A percentile compares a stretch with the other conserved stretches of the same genome.
Conservation (phyloP, 2,329 filamentous ascomycete species). For the Paecilomyces dactylethromorphus region DNA sequence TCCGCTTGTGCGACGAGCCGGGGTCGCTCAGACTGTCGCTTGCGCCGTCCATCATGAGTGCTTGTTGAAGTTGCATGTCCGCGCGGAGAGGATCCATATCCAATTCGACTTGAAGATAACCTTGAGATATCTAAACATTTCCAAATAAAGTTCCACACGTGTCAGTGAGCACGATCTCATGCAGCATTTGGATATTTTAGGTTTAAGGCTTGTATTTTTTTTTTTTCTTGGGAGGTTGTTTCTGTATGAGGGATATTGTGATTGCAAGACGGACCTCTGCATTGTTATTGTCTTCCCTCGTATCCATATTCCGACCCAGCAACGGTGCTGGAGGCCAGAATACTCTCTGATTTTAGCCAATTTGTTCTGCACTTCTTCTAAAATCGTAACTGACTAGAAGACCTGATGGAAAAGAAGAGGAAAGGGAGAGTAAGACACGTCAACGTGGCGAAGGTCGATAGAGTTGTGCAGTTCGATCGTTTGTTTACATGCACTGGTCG, state of each 20-base stretch:
- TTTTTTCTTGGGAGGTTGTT: neutral
- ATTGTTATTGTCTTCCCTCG: neutral
- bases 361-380: neutral
- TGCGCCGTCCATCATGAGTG: conserved; percentile 11
- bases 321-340: neutral
- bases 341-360: neutral
- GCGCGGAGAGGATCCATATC: conserved; percentile 13
- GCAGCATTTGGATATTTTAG: neutral
- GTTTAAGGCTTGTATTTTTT: neutral
- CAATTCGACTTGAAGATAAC: conserved; percentile 9
- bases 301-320: neutral
- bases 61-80: conserved; percentile 16
- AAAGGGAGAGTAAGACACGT: neutral
- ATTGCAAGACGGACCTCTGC: neutral
- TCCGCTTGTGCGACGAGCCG: conserved; percentile 19
- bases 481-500: neutral
- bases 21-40: conserved; percentile 5
- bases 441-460: neutral
- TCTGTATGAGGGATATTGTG: neutral
- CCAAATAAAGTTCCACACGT: neutral
- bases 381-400: neutral
- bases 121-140: neutral
- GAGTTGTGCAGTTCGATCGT: neutral
- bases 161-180: neutral
- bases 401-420: neutral